phyloP scores from a whole-genome alignment of 1,284 basidiomycete species.

The Sphagnurus paluster region DNA sequence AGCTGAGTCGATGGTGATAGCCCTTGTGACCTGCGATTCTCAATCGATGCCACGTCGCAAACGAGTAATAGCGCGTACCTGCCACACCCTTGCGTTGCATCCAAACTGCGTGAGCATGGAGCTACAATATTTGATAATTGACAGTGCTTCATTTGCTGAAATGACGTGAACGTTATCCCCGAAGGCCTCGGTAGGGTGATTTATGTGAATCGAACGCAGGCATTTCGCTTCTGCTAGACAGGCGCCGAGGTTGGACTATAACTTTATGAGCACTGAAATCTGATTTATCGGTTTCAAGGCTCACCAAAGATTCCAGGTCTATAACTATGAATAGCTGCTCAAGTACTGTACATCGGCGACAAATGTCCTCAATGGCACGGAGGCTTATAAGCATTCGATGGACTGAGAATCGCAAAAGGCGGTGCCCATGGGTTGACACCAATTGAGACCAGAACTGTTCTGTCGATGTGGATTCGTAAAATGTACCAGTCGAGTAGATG shows the following conservation, averaged over 20 bases:
- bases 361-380: constrained; percentile 52
- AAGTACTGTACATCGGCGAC: constrained; percentile 48
- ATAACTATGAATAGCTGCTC: constrained; percentile 64
- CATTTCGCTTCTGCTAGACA: constrained; percentile 37
- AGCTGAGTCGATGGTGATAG: constrained; percentile 34
- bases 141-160: constrained; percentile 33
- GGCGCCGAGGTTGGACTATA: constrained; percentile 38
- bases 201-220: constrained; percentile 54
- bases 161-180: constrained; percentile 26
- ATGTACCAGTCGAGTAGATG: constrained; percentile 54
- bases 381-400: constrained; percentile 59
- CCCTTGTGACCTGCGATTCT: constrained; percentile 47
- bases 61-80: constrained; percentile 26
- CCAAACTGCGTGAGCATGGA: constrained; percentile 48
- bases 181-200: constrained; percentile 41
- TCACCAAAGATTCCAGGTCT: constrained; percentile 47
- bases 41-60: background rate
- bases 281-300: background rate
- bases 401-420: constrained; percentile 59
- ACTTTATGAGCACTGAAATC: constrained; percentile 1
- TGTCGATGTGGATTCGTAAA: constrained; percentile 37
- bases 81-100: constrained; percentile 50
- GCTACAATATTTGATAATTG: constrained; percentile 41
- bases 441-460: constrained; percentile 53
- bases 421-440: constrained; percentile 46